phyloP scores from a whole-genome alignment of 306 rosid genomes.

The Chamaecrista fasciculata region DNA sequence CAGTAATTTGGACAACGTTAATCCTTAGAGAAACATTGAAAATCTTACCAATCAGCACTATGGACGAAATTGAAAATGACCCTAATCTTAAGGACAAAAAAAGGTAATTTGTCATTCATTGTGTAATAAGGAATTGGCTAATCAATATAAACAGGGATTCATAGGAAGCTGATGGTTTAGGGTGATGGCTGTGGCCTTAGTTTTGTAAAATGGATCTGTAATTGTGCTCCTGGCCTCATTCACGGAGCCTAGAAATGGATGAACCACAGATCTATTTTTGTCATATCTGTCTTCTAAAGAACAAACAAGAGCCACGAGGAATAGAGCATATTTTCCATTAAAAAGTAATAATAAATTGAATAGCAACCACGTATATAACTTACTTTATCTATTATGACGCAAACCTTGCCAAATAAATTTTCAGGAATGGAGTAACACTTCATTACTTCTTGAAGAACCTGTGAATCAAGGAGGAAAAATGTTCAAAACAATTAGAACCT shows the following conservation, averaged over 20 bases:
- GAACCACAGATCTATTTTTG: background rate
- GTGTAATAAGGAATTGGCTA: background rate
- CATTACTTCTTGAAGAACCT: conserved; percentile 91
- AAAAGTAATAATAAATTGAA: conserved; percentile 7
- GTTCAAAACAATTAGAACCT: background rate
- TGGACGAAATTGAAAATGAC: too few relatives aligned
- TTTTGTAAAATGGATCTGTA: background rate
- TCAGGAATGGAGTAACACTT: conserved; percentile 66
- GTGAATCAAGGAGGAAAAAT: conserved; percentile 23
- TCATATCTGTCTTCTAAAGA: conserved; percentile 12
- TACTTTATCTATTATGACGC: conserved; percentile 95
- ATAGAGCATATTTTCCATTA: conserved; percentile 16
- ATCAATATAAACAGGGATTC: background rate
- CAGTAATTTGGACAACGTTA: too few relatives aligned
- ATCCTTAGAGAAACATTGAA: too few relatives aligned
- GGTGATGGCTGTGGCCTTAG: background rate
- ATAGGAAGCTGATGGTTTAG: background rate
- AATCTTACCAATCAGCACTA: too few relatives aligned
- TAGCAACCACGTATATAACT: conserved; percentile 33
- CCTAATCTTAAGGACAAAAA: too few relatives aligned
- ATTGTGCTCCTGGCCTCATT: background rate
- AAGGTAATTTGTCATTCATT: too few relatives aligned
- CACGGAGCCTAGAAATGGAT: background rate
- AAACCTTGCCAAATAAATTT: conserved; percentile 81
- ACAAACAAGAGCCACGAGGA: conserved; percentile 21